Conservation (phyloP, 169 alveolate genomes). For the Eimeria necatrix region DNA sequence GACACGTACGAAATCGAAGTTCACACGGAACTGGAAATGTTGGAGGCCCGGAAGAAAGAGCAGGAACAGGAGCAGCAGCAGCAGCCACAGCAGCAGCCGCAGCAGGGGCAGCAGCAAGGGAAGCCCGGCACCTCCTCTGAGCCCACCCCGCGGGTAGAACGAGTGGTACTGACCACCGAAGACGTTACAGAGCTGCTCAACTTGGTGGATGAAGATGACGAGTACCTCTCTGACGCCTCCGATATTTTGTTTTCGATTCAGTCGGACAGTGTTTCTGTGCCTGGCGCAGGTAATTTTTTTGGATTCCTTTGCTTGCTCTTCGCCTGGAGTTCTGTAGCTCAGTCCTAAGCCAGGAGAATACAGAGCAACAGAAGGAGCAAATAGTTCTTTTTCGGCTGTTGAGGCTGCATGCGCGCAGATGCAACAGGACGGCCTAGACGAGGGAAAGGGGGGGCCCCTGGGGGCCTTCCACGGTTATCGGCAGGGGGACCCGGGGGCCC, state of each 20-base stretch:
- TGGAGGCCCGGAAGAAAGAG: slow-evolving; percentile 38
- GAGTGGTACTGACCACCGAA: slow-evolving; percentile 58
- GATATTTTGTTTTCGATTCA: slow-evolving; percentile 64
- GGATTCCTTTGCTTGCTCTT: not conserved
- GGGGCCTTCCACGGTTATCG: slow-evolving; percentile 39
- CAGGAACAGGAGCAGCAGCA: slow-evolving; percentile 43
- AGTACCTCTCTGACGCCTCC: slow-evolving; percentile 67
- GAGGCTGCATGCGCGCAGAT: slow-evolving; percentile 32
- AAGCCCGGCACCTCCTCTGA: not conserved
- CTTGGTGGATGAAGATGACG: slow-evolving; percentile 46
- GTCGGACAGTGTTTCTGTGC: slow-evolving; percentile 11
- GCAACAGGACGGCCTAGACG: slow-evolving; percentile 21
- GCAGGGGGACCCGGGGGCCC: not conserved
- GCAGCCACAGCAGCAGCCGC: slow-evolving; percentile 43
- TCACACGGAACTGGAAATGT: slow-evolving; percentile 71
- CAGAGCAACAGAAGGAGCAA: not conserved
- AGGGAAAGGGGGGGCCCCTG: slow-evolving; percentile 54
- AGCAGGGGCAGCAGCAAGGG: slow-evolving; percentile 23
- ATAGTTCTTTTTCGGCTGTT: not conserved
- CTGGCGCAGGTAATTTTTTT: slow-evolving; percentile 30
- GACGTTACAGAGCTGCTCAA: slow-evolving; percentile 49
- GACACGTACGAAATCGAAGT: slow-evolving; percentile 76
- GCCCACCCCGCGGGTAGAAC: not conserved
- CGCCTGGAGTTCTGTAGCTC: too few relatives aligned
- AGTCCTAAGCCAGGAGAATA: too few relatives aligned